Evolutionary conservation across 202 grass and related monocot species (phyloP), one percentile per base, ranked within the genome.

Genomic region (Schoenoplectus triqueter): DNA sequence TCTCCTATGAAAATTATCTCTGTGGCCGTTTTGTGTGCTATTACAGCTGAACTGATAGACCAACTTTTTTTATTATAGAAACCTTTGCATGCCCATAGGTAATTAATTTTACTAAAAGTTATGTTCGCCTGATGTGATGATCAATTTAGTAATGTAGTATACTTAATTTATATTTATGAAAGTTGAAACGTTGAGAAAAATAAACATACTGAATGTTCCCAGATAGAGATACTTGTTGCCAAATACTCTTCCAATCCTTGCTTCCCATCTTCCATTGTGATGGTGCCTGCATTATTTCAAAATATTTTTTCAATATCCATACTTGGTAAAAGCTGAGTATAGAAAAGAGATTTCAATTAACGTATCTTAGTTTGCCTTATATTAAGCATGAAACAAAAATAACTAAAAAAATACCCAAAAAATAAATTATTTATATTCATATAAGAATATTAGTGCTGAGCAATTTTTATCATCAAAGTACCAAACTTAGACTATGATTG

Each of bases 191-290:
- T 78, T 57, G 4, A 7, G 41, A 54, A 20, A 2, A 77, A 80
- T 31, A 79, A 81, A 56, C 82, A 39, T 92, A 98, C 96, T 85
- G 64, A 94, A 99, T 66, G 92, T 97, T 72, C 95, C 95, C 56
- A 97, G 64, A 49, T 95, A 97, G 63, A 97, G 92, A 81, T 97
- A 97, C 61, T 97, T 97, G 82, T 94, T 94, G 42, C 94, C 92
- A 41, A 91, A 78, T 56, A 97, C 94, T 68, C 90, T 86, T 50
- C 94, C 94, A 45, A 97, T 94, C 20, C 94, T 88, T 1, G 94
- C 94, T 73, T 97, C 94, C 94, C 94, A 97, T 52, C 94, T 86
- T 7, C 96, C 96, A 44, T 99, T 96, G 69, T 96, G 90, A 84
- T 99, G 96, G 64, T 99, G 96, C 87, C 96, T 99, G 61, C 11